Conservation (phyloP, 257 asterid genomes). For the Scutellaria galericulata region DNA sequence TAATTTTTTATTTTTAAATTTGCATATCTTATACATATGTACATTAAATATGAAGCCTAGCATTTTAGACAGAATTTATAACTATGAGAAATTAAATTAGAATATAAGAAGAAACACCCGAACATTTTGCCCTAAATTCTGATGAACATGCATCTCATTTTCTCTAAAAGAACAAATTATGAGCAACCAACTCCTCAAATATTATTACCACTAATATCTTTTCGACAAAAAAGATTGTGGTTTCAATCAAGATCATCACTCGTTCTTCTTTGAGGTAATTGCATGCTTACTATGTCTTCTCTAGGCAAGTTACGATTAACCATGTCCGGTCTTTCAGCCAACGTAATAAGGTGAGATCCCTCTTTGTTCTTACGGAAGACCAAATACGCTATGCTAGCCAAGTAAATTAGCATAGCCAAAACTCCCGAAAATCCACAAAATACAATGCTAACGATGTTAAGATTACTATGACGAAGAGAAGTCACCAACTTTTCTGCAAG, state of each 20-base stretch:
- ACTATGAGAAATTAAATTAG: no score
- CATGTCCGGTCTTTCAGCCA: slow-evolving; percentile 49
- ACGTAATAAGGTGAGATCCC: slow-evolving; percentile 65
- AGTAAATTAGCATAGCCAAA: slow-evolving; percentile 63
- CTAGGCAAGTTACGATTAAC: slow-evolving; percentile 56
- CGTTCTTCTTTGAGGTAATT: slow-evolving; percentile 67
- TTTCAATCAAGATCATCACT: slow-evolving; percentile 46
- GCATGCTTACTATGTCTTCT: slow-evolving; percentile 79
- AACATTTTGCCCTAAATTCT: background rate
- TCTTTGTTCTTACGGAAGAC: slow-evolving; percentile 66
- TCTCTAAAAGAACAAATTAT: background rate
- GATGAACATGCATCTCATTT: background rate
- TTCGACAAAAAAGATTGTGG: slow-evolving; percentile 23
- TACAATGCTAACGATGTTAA: slow-evolving; percentile 44
- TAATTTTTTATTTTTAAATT: no score
- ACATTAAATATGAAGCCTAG: no score
- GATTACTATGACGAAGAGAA: slow-evolving; percentile 61
- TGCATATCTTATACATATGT: no score
- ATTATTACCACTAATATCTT: slow-evolving; percentile 36
- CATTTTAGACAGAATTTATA: no score
- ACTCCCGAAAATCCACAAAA: slow-evolving; percentile 74
- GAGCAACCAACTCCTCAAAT: background rate
- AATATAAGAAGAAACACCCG: no score
- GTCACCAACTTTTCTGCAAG: slow-evolving; percentile 63
- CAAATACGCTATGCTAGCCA: slow-evolving; percentile 69